Percentiles rank a stretch among this genome's conserved stretches.
Evolutionary conservation across 2,329 filamentous ascomycete species (phyloP).

Genomic region (Simplicillium sp.): DNA sequence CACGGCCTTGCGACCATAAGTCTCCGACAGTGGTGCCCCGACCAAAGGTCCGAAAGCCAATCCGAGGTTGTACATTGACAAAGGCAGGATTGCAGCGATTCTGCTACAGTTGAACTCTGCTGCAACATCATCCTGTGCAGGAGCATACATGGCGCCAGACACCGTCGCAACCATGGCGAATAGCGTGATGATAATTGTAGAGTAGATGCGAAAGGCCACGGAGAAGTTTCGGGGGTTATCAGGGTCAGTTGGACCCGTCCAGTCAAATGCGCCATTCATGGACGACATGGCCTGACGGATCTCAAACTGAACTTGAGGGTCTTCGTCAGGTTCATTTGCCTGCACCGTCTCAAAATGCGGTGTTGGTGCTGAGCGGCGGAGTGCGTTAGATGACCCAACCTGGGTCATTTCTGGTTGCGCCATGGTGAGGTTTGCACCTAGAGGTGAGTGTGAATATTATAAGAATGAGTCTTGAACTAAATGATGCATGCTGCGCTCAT

Average conservation of each 20-base stretch:
- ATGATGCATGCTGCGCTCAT: too few relatives aligned
- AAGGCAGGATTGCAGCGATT: conserved; percentile 14
- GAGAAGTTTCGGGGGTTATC: conserved; percentile 80
- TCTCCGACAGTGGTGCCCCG: conserved; percentile 68
- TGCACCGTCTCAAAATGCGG: too few relatives aligned
- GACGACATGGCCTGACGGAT: conserved; percentile 10
- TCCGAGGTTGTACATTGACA: conserved; percentile 17
- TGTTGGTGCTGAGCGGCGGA: too few relatives aligned
- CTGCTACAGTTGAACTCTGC: conserved; percentile 9
- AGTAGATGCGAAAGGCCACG: conserved; percentile 64
- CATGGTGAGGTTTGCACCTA: too few relatives aligned
- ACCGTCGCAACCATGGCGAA: conserved; percentile 48
- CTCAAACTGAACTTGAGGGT: conserved; percentile 2
- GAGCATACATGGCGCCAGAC: conserved; percentile 21
- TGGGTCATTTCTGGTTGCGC: neutral
- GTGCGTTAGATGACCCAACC: neutral
- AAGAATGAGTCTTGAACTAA: too few relatives aligned
- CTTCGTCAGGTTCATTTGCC: neutral
- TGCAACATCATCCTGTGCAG: conserved; percentile 14
- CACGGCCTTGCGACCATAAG: conserved; percentile 46
- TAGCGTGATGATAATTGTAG: conserved; percentile 64
- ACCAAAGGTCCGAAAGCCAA: conserved; percentile 46
- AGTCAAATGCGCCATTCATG: conserved; percentile 18
- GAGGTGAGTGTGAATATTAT: neutral
- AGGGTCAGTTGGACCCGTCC: conserved; percentile 47